Base-by-base conservation (phyloP, 768 basidiomycete genomes). In the Phaeotremella fagi region DNA sequence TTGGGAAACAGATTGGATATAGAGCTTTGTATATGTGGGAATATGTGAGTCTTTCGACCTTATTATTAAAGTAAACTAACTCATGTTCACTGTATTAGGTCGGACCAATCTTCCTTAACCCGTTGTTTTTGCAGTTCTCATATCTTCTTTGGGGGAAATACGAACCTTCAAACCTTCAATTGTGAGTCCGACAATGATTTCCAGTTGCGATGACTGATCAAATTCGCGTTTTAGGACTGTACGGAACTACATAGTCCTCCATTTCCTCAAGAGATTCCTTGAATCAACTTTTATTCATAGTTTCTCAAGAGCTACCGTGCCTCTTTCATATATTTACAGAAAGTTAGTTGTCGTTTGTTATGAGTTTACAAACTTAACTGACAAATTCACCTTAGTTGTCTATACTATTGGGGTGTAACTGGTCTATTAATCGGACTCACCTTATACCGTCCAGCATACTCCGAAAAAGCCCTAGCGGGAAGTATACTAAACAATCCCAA, bases 281-380 rank as follows among this genome's bases (percentile, higher is more conserved):
- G 95, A 99, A 76, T 91, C 95, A 2, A 52, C 92, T 3, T 94
- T 90, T 66, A 82, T 99, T 1, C 95, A 99, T 72, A 86, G 88
- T 11, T 98, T 97, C 80, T 97, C 91, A 26, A 83, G 90, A 75
- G 87, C 84, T 1, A 95, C 94, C 0, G 94, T 98, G 87, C 95
- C 94, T 1, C 75, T 85, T 53, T 66, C 69, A 54, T 88, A 90
- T 70, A 81, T 98, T 29, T 85, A 94, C 78, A 87, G 85, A 73
- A 99, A 99, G 94, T 95, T 50, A 25, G 81, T 62, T 24, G 27
- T 20, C 3, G 38, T 31, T 33, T 28, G 28, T 31, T 12, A 26
- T 33, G 18, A 6, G 38, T 12, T n/a, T n/a, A 66, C 3, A 7
- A 33, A 16, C 7, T 63, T 26, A 26, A 50, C 24, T 23, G 9